Evolutionary conservation across 345 rosid genomes (phyloP).

Genomic region (Pistacia atlantica): DNA sequence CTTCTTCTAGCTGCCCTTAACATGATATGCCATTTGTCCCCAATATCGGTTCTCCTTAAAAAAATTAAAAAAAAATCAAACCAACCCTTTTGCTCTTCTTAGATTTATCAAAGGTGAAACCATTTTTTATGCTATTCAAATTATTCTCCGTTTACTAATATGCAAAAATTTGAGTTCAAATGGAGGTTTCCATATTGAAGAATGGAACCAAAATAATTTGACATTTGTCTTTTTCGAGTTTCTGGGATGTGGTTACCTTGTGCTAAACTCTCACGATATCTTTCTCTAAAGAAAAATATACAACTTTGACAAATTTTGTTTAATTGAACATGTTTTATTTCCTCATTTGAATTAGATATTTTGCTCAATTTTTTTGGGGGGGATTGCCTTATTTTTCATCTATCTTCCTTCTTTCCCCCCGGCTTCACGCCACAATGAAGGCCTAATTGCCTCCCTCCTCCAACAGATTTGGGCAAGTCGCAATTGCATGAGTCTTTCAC

Average conservation of each 20-base stretch:
- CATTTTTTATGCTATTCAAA: not conserved
- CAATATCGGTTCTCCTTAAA: not conserved
- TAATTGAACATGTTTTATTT: not conserved
- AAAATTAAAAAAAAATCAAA: not conserved
- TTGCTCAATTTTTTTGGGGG: not conserved
- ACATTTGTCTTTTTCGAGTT: not conserved
- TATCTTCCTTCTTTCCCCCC: conserved; percentile 13
- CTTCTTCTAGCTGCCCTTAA: not conserved
- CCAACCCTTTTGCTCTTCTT: not conserved
- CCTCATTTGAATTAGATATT: not conserved
- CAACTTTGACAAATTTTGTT: not conserved
- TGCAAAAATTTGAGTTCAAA: not conserved
- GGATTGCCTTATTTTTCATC: not conserved
- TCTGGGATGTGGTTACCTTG: not conserved
- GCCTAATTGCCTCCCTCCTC: conserved; percentile 21
- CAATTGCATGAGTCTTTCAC: conserved; percentile 32
- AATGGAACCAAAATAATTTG: not conserved
- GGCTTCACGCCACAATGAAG: conserved; percentile 29
- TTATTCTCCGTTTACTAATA: not conserved
- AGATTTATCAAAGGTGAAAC: not conserved
- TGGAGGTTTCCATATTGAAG: not conserved
- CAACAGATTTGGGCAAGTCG: conserved; percentile 28
- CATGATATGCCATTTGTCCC: not conserved
- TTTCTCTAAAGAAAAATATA: not conserved
- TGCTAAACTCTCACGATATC: not conserved